Evolutionary conservation across 306 rosid genomes (phyloP).

Genomic region (Inga laurina): DNA sequence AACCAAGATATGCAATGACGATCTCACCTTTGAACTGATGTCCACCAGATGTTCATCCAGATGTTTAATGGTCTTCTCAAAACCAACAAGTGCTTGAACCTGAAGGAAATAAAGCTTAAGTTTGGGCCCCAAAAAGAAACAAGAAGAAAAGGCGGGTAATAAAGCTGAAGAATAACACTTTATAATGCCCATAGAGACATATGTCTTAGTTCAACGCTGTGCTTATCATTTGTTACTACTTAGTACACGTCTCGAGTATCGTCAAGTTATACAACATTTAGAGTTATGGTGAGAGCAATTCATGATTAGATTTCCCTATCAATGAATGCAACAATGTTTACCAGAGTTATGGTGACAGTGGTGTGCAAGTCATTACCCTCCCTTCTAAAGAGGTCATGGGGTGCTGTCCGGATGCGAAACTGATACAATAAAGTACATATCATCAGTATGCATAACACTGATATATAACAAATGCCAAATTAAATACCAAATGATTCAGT

Average conservation of each 20-base stretch:
- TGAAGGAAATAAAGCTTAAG: constrained; percentile 34
- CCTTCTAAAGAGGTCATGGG: constrained; percentile 79
- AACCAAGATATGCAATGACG: constrained; percentile 8
- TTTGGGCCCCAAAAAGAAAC: neutral
- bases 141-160: neutral
- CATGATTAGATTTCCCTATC: neutral
- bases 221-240: neutral
- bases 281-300: neutral
- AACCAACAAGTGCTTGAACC: constrained; percentile 99
- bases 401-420: constrained; percentile 87
- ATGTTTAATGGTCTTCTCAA: constrained; percentile 84
- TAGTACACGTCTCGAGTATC: neutral
- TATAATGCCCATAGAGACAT: neutral
- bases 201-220: constrained; percentile 10
- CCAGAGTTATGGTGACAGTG: constrained; percentile 89
- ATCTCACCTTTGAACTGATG: constrained; percentile 81
- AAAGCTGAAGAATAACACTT: neutral
- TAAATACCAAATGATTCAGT: neutral
- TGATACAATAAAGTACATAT: constrained; percentile 40
- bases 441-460: constrained; percentile 28
- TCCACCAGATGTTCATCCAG: constrained; percentile 88
- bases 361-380: constrained; percentile 89
- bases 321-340: constrained; percentile 27
- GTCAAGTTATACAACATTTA: neutral
- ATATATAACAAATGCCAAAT: neutral